Percentiles rank a stretch among this genome's conserved stretches.
Conservation (phyloP, 352 stramenopile genomes). For the Plasmopara halstedii region DNA sequence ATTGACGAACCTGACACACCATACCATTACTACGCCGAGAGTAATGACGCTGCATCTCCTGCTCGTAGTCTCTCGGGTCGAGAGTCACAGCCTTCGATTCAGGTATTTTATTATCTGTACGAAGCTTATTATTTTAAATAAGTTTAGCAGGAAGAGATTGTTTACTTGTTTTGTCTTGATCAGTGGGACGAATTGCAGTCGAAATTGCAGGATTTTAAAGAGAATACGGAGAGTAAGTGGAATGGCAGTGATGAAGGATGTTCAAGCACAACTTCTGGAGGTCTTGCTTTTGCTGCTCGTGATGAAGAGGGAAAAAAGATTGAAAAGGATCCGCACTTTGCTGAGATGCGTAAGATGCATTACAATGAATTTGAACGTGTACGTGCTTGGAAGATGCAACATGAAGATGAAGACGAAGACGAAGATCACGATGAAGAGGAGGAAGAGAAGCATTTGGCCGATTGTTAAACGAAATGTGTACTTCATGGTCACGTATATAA, state of each 20-base stretch:
- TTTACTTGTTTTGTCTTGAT: not conserved
- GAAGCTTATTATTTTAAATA: too few relatives aligned
- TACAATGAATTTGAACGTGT: conserved; percentile 80
- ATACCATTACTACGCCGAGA: conserved; percentile 70
- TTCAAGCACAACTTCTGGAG: conserved; percentile 7
- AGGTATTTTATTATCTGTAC: conserved; percentile 19
- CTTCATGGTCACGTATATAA: not conserved
- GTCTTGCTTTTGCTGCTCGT: conserved; percentile 27
- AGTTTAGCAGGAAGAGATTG: not conserved
- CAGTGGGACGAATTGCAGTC: conserved; percentile 65
- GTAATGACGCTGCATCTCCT: conserved; percentile 33
- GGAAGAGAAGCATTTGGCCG: not conserved
- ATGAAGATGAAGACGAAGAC: conserved; percentile 35
- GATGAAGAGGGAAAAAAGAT: conserved; percentile 59
- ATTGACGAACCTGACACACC: conserved; percentile 92
- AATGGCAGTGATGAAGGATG: conserved; percentile 45
- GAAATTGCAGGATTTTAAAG: conserved; percentile 52
- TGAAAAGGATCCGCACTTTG: conserved; percentile 57
- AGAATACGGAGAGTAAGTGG: conserved; percentile 50
- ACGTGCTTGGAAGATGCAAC: conserved; percentile 57
- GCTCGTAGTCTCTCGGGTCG: conserved; percentile 42
- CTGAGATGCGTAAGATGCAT: conserved; percentile 68
- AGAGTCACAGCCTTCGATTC: conserved; percentile 30
- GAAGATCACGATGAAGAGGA: conserved; percentile 24
- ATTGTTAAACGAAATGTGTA: not conserved